Conservation (phyloP, 495 filamentous ascomycete species). For the Xylaria acuta region DNA sequence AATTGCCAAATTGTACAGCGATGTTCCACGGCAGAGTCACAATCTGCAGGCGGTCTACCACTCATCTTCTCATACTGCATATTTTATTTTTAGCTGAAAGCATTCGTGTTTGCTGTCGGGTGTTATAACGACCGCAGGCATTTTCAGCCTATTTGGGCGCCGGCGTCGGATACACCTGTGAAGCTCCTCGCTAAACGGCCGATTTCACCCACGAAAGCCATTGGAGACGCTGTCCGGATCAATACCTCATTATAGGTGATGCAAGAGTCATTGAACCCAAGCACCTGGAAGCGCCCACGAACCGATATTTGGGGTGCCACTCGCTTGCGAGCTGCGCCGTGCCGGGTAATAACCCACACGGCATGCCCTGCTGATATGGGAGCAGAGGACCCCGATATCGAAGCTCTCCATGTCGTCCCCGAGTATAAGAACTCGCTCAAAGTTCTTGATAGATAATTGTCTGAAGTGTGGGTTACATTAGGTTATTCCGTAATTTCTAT, state of each 20-base stretch:
- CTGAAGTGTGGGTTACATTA: background rate
- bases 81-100: constrained; percentile 9
- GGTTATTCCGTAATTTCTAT: background rate
- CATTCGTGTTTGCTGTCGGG: background rate
- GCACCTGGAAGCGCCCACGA: constrained; percentile 11
- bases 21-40: background rate
- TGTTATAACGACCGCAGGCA: background rate
- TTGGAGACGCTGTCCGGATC: background rate
- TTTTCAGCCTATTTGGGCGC: constrained; percentile 15
- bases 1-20: background rate
- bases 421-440: background rate
- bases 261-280: constrained; percentile 15
- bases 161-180: background rate
- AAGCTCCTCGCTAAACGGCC: constrained; percentile 7
- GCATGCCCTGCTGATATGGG: background rate
- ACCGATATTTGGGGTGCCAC: background rate
- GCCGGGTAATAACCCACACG: constrained; percentile 21
- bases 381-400: background rate
- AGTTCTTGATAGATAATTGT: background rate
- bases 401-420: background rate
- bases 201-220: background rate
- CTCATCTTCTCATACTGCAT: background rate
- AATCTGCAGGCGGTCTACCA: background rate
- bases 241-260: constrained; percentile 5
- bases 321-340: constrained; percentile 1